These are phyloP conservation scores for Pleurozium schreberi DNA, from an alignment of 225 moss, liverwort and hornwort genomes.

Conservation along the genomic window DNA sequence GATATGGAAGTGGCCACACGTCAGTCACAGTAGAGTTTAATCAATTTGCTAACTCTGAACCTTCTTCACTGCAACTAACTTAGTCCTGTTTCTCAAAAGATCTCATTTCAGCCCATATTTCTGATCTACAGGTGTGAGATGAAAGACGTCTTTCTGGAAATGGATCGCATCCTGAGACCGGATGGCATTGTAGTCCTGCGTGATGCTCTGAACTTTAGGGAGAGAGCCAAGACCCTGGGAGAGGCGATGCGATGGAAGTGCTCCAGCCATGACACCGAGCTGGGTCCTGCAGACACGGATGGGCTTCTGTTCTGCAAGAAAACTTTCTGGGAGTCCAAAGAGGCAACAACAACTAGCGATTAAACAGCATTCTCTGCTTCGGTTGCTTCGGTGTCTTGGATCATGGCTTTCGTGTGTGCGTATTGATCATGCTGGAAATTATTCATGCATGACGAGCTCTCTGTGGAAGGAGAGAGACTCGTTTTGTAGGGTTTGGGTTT, in stretches of 20 bases:
- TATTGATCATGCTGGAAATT: background rate
- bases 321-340: constrained; percentile 43
- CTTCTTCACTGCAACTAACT: background rate
- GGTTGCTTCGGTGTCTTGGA: background rate
- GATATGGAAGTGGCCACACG: background rate
- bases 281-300: constrained; percentile 53
- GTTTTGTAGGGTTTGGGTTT: background rate
- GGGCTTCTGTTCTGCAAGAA: constrained; percentile 73
- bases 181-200: constrained; percentile 69
- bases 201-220: constrained; percentile 53
- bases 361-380: background rate
- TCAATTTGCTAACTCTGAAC: background rate
- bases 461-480: background rate
- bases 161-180: constrained; percentile 85
- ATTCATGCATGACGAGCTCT: background rate
- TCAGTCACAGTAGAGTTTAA: too few relatives aligned
- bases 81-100: background rate
- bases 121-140: constrained; percentile 67
- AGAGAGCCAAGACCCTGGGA: constrained; percentile 51
- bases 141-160: constrained; percentile 78
- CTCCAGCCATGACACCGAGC: constrained; percentile 69
- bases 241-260: constrained; percentile 88
- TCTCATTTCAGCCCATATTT: background rate
- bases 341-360: background rate
- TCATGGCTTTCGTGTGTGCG: background rate